Evolutionary conservation across 768 basidiomycete genomes (phyloP).

Genomic region (Mycena floridula): DNA sequence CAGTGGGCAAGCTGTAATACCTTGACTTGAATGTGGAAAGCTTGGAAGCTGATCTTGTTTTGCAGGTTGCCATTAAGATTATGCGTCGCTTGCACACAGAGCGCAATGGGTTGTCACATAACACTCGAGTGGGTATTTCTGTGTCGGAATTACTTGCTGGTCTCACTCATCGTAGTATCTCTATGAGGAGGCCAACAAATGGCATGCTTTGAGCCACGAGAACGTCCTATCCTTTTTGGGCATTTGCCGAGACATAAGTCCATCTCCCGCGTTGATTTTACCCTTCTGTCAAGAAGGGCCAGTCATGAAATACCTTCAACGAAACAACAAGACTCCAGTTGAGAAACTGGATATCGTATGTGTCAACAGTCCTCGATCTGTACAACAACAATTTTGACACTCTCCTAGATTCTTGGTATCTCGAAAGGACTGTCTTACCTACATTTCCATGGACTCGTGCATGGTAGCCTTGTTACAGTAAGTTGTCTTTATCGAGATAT

Average conservation of each 20-base stretch:
- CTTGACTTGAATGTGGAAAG: too few species aligned
- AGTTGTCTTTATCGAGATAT: background rate
- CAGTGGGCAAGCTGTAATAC: background rate
- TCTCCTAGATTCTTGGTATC: constrained; percentile 7
- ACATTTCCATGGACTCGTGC: constrained; percentile 10
- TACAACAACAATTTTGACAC: background rate
- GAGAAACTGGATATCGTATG: constrained; percentile 7
- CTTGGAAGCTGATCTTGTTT: too few species aligned
- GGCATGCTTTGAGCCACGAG: constrained; percentile 5
- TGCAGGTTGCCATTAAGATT: background rate
- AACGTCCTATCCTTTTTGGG: constrained; percentile 9
- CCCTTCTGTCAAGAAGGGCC: constrained; percentile 7
- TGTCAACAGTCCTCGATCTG: too few species aligned
- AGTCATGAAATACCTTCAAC: constrained; percentile 7
- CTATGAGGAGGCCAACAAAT: constrained; percentile 4
- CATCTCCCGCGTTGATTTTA: constrained; percentile 9
- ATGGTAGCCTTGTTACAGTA: constrained; percentile 12
- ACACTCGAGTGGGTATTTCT: background rate
- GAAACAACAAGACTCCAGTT: background rate
- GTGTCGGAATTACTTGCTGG: background rate
- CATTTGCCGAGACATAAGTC: constrained; percentile 8
- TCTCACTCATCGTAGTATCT: background rate
- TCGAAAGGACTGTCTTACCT: constrained; percentile 11
- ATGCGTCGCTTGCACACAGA: background rate
- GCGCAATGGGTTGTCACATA: background rate